These are phyloP conservation scores for Ganoderma resinaceum DNA, from an alignment of 1,284 basidiomycete genomes.

Conservation along the genomic window DNA sequence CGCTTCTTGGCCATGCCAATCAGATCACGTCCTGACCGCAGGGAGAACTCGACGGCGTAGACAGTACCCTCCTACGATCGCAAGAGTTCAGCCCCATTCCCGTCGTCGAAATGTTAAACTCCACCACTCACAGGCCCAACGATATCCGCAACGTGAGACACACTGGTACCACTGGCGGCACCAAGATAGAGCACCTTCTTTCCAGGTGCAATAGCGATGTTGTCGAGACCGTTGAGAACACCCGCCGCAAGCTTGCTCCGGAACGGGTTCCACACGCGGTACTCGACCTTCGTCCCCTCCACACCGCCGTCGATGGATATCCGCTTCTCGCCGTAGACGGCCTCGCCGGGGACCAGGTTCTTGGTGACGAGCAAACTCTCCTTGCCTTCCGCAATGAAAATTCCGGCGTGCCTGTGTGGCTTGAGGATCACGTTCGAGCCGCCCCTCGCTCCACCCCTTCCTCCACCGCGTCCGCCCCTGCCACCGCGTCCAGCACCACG, in stretches of 20 bases:
- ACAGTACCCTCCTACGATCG: constrained; percentile 87
- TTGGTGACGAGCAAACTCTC: constrained; percentile 98
- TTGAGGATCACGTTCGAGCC: constrained; percentile 92
- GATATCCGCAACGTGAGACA: constrained; percentile 98
- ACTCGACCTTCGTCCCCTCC: constrained; percentile 92
- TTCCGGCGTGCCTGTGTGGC: constrained; percentile 93
- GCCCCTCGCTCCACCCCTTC: constrained; percentile 73
- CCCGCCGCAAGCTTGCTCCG: constrained; percentile 97
- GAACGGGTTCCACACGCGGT: constrained; percentile 99
- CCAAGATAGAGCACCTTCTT: constrained; percentile 98
- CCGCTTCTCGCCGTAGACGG: constrained; percentile 98
- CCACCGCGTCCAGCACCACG: constrained; percentile 55
- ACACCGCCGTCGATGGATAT: constrained; percentile 83
- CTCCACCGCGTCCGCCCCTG: constrained; percentile 59
- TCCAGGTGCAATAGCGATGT: constrained; percentile 94
- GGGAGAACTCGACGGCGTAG: constrained; percentile 98
- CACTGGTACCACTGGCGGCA: constrained; percentile 96
- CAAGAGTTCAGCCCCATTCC: constrained; percentile 7
- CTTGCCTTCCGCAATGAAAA: constrained; percentile 96
- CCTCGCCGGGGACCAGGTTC: constrained; percentile 97
- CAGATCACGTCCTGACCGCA: constrained; percentile 95
- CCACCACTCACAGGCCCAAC: constrained; percentile 82
- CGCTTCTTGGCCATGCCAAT: constrained; percentile 99
- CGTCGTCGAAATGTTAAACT: neutral
- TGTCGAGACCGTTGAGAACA: constrained; percentile 94